A percentile compares a stretch with the other conserved stretches of the same genome.
phyloP scores from a whole-genome alignment of 2,329 filamentous ascomycete genomes.

The Verticillium longisporum region DNA sequence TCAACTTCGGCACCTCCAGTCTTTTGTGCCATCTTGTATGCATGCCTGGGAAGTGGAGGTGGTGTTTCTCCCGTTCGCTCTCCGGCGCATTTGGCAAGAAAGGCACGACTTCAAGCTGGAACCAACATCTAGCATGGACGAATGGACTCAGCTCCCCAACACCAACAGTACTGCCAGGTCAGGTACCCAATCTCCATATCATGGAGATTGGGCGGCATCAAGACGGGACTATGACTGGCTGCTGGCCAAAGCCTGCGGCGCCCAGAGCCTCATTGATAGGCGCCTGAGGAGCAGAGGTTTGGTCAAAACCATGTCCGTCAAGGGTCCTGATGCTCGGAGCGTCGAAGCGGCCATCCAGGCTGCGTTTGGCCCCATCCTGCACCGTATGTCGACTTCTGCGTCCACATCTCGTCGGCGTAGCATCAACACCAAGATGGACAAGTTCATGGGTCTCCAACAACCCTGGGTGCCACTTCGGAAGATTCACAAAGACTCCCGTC shows the following conservation, averaged over 20 bases:
- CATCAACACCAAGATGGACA: slow-evolving; percentile 26
- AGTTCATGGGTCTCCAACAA: slow-evolving; percentile 56
- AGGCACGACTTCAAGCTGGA: slow-evolving; percentile 38
- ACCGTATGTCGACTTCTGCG: slow-evolving; percentile 23
- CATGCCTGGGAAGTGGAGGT: slow-evolving; percentile 71
- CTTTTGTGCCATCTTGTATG: slow-evolving; percentile 51
- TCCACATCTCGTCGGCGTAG: slow-evolving; percentile 5
- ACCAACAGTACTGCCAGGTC: slow-evolving; percentile 35
- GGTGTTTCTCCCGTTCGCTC: slow-evolving; percentile 64
- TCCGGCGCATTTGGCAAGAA: slow-evolving; percentile 49
- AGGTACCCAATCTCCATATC: slow-evolving; percentile 40
- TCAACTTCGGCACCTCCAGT: slow-evolving; percentile 50
- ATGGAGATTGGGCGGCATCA: slow-evolving; percentile 38
- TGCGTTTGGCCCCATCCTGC: slow-evolving; percentile 54
- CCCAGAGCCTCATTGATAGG: slow-evolving; percentile 56
- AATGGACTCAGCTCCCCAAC: slow-evolving; percentile 50
- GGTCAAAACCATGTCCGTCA: slow-evolving; percentile 56
- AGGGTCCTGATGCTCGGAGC: slow-evolving; percentile 58
- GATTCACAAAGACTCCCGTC: slow-evolving; percentile 63
- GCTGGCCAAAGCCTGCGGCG: slow-evolving; percentile 60
- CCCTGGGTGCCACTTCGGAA: slow-evolving; percentile 72
- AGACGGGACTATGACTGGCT: slow-evolving; percentile 53
- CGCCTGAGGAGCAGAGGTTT: slow-evolving; percentile 71
- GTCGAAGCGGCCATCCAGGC: slow-evolving; percentile 56
- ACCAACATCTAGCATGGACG: slow-evolving; percentile 29